Evolutionary conservation across 768 basidiomycete genomes (phyloP), one percentile per base, ranked within the genome.

Genomic region (Boletus coccyginus): DNA sequence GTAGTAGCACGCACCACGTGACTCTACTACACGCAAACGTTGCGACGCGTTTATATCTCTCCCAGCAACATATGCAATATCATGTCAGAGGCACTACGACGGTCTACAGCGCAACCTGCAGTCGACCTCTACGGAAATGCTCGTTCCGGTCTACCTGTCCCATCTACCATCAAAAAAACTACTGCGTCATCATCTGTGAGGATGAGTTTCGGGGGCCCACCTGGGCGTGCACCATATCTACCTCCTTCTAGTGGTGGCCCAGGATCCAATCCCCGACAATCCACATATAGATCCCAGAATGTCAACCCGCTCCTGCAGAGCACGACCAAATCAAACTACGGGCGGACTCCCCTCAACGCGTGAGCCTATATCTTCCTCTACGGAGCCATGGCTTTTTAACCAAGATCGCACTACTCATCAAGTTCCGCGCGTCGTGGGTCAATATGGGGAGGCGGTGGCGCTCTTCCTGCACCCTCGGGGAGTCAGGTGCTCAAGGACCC

Each of bases 341-440:
- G 89, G 3, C 77, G 85, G 52, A 95, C 92, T 36, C 93, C 93
- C 16, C 72, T 88, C 64, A 82, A 83, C 51, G 84, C 77, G 91
- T 90, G 51, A 62, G 66, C 46, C 32, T 56, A 3, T 35, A 36
- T 10, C 5, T 61, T 55, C 39, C 21, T 47, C 53, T 46, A 35
- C 48, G 29, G 27, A 27, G 27, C 29, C 16, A 14, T 36, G n/a
- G 48, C 27, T 46, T 46, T 39, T 45, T 66, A 52, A 60, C 49
- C 39, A 41, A 45, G 38, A 42, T 50, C 48, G 40, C 9, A 24
- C 46, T 35, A 14, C 24, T 42, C 13, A 42, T 59, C 46, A 64
- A 85, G 84, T 66, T 92, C 87, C 62, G 81, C 82, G 33, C 85
- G 92, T 43, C 82, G 90, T 54, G 86, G 84, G n/a, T 92, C 92